Conservation (phyloP, 805 yeast species). For the Maudiozyma barnettii region DNA sequence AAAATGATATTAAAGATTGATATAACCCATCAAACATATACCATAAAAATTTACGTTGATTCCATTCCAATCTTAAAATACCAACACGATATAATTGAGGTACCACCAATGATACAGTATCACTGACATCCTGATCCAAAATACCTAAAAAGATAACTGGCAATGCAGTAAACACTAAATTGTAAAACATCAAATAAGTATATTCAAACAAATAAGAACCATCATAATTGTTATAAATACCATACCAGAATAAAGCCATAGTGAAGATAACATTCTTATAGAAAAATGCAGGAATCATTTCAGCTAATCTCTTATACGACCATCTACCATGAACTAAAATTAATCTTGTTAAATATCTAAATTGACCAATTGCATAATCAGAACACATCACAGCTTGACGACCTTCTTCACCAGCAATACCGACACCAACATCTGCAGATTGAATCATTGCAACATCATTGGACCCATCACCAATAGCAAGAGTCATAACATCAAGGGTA, state of each 20-base stretch:
- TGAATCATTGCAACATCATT: constrained; percentile 90
- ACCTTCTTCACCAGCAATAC: constrained; percentile 89
- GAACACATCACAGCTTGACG: constrained; percentile 84
- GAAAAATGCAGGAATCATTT: constrained; percentile 76
- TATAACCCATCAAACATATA: constrained; percentile 72
- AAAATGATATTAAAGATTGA: constrained; percentile 64
- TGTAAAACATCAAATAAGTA: constrained; percentile 72
- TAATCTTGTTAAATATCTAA: constrained; percentile 58
- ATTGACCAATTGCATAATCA: constrained; percentile 79
- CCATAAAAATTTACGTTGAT: constrained; percentile 54
- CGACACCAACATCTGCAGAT: constrained; percentile 80
- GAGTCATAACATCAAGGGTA: constrained; percentile 67
- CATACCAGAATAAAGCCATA: constrained; percentile 70
- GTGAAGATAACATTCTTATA: constrained; percentile 72
- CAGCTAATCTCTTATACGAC: constrained; percentile 74
- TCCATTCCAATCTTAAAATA: constrained; percentile 64
- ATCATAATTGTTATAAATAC: constrained; percentile 63
- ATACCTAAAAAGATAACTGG: constrained; percentile 73
- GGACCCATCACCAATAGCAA: constrained; percentile 84
- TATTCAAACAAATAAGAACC: constrained; percentile 73
- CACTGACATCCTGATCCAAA: constrained; percentile 73
- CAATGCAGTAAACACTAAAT: constrained; percentile 72
- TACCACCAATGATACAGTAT: constrained; percentile 55
- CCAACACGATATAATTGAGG: constrained; percentile 72
- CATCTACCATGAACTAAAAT: constrained; percentile 76